A percentile compares a stretch with the other conserved stretches of the same genome.
phyloP scores from a whole-genome alignment of 768 basidiomycete genomes.

The Rhodocollybia butyracea region DNA sequence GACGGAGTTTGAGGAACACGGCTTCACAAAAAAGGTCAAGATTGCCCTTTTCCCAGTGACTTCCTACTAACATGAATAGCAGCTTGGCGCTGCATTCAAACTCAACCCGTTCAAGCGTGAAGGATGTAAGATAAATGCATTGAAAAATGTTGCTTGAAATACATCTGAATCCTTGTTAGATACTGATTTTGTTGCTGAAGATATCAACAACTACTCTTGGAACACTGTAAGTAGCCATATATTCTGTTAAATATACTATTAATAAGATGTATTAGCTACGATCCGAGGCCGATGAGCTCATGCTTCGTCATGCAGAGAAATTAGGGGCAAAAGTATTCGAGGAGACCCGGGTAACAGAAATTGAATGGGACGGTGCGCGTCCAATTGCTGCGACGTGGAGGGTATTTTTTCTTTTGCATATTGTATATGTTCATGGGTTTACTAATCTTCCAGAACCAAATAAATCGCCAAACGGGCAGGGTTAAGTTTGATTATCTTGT shows the following conservation, averaged over 20 bases:
- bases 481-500: conserved; percentile 59
- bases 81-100: conserved; percentile 64
- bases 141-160: not conserved
- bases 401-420: conserved; percentile 14
- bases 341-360: conserved; percentile 37
- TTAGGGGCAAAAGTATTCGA: conserved; percentile 49
- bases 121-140: conserved; percentile 41
- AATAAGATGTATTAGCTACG: conserved; percentile 36
- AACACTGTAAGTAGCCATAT: conserved; percentile 48
- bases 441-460: conserved; percentile 15
- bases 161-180: conserved; percentile 30
- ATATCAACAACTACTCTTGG: conserved; percentile 51
- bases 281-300: conserved; percentile 54
- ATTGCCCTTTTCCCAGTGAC: too few relatives aligned
- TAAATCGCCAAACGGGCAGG: conserved; percentile 9
- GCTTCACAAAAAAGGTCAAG: conserved; percentile 48
- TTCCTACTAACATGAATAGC: not conserved
- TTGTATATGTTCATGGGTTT: conserved; percentile 18
- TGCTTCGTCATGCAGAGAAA: conserved; percentile 50
- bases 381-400: conserved; percentile 39
- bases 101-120: conserved; percentile 52
- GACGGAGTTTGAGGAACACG: conserved; percentile 35
- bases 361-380: conserved; percentile 30
- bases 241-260: not conserved
- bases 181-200: conserved; percentile 54